Percentiles rank a stretch among this genome's conserved stretches.
Conservation (phyloP, 345 rosid species). For the Capsella bursapastoris region DNA sequence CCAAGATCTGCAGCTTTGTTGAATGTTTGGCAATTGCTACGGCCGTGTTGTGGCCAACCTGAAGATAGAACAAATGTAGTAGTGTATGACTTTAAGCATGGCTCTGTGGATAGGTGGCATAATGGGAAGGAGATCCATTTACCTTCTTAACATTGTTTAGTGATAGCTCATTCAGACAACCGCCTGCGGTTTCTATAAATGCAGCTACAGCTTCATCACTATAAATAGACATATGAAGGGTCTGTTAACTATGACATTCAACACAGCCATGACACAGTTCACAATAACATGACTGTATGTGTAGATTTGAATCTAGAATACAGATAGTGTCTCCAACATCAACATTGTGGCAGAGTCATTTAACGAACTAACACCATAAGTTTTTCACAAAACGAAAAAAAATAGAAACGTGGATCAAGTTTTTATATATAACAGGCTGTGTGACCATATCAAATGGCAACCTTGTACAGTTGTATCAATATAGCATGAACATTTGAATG, state of each 20-base stretch:
- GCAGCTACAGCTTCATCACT: slow-evolving; percentile 98
- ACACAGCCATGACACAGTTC: neutral
- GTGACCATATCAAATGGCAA: slow-evolving; percentile 1
- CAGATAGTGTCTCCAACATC: neutral
- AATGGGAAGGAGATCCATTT: neutral
- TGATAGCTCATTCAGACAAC: slow-evolving; percentile 63
- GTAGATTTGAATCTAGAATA: slow-evolving; percentile 4
- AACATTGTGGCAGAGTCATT: slow-evolving; percentile 15
- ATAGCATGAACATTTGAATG: neutral
- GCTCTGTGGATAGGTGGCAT: slow-evolving; percentile 3
- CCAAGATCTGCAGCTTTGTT: slow-evolving; percentile 60
- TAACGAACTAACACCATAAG: neutral
- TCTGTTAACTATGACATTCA: slow-evolving; percentile 7
- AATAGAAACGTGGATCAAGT: neutral
- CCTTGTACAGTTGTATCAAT: neutral
- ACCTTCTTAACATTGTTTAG: slow-evolving; percentile 81
- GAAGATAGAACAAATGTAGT: slow-evolving; percentile 11
- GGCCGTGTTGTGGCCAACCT: slow-evolving; percentile 79
- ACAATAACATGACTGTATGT: slow-evolving; percentile 15
- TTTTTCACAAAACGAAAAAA: neutral
- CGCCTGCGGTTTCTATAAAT: slow-evolving; percentile 77
- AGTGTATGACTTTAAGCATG: slow-evolving; percentile 1
- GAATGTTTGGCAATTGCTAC: slow-evolving; percentile 64
- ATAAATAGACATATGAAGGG: neutral
- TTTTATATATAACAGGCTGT: neutral